Evolutionary conservation across 371 early-diverging fungal genomes (phyloP).

Genomic region (Mortierella sp.): DNA sequence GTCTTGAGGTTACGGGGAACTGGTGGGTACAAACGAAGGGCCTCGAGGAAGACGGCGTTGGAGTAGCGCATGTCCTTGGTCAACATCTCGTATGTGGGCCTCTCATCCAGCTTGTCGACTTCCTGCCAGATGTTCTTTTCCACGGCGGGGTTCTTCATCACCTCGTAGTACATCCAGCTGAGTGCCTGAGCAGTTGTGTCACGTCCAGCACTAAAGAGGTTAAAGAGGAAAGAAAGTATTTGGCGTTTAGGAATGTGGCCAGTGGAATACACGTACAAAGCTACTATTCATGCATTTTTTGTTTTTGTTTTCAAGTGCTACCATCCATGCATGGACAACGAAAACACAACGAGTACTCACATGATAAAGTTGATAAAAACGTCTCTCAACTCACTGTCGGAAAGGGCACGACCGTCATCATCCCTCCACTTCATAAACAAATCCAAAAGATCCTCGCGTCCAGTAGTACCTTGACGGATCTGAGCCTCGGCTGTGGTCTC

Average conservation of each 20-base stretch:
- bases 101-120: slow-evolving; percentile 56
- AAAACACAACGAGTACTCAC: slow-evolving; percentile 27
- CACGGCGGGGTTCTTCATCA: slow-evolving; percentile 69
- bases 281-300: too few relatives aligned
- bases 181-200: slow-evolving; percentile 76
- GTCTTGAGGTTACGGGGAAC: slow-evolving; percentile 78
- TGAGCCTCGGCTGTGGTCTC: slow-evolving; percentile 55
- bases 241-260: not conserved
- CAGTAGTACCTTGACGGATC: slow-evolving; percentile 31
- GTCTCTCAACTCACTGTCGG: slow-evolving; percentile 72
- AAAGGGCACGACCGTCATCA: slow-evolving; percentile 65
- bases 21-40: slow-evolving; percentile 78
- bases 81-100: slow-evolving; percentile 50
- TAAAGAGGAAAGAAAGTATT: not conserved
- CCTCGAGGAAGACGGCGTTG: slow-evolving; percentile 74
- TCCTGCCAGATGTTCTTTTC: slow-evolving; percentile 72
- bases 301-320: too few relatives aligned
- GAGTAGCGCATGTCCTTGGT: slow-evolving; percentile 71
- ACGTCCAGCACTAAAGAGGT: slow-evolving; percentile 38
- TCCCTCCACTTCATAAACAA: slow-evolving; percentile 73
- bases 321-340: not conserved
- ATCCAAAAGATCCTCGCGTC: slow-evolving; percentile 69
- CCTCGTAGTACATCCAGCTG: slow-evolving; percentile 77
- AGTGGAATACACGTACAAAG: slow-evolving; percentile 23
- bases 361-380: slow-evolving; percentile 81